phyloP scores from a whole-genome alignment of 768 basidiomycete species.

The Rickenella mellea region DNA sequence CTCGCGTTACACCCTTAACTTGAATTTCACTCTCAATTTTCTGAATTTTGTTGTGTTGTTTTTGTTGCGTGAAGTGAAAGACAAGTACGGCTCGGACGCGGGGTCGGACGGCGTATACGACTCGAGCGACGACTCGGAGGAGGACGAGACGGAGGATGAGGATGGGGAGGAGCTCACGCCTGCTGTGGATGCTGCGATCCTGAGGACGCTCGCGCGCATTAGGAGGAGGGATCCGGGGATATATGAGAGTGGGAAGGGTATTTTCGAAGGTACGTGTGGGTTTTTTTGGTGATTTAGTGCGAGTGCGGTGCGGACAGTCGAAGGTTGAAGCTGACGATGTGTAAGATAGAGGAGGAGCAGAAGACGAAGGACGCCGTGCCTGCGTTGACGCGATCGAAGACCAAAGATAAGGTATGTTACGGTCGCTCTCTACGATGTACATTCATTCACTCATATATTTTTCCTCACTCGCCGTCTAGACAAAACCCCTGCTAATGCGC shows the following conservation, averaged over 20 bases:
- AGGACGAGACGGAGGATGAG: conserved; percentile 82
- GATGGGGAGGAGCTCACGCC: conserved; percentile 94
- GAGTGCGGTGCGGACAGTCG: background rate
- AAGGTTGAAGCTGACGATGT: no score
- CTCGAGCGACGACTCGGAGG: conserved; percentile 59
- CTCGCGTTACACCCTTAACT: background rate
- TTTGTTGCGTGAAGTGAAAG: conserved; percentile 51
- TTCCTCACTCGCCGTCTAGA: no score
- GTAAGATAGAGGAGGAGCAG: conserved; percentile 58
- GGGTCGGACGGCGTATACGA: conserved; percentile 40
- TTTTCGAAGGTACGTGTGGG: conserved; percentile 67
- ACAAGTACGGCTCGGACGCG: conserved; percentile 73
- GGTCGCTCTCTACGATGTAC: background rate
- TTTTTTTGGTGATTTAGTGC: background rate
- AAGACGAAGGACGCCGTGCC: conserved; percentile 27
- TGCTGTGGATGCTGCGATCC: conserved; percentile 86
- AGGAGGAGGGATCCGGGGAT: conserved; percentile 76
- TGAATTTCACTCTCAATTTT: background rate
- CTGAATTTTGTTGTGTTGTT: conserved; percentile 3
- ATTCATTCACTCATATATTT: background rate
- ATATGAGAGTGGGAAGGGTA: conserved; percentile 57
- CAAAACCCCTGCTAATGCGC: conserved; percentile 68
- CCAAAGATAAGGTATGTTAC: conserved; percentile 43
- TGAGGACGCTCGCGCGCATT: conserved; percentile 82
- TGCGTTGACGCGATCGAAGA: conserved; percentile 12